Evolutionary conservation across 2,329 filamentous ascomycete genomes (phyloP), one percentile per base, ranked within the genome.

Genomic region (Allantophomopsis lycopodina): DNA sequence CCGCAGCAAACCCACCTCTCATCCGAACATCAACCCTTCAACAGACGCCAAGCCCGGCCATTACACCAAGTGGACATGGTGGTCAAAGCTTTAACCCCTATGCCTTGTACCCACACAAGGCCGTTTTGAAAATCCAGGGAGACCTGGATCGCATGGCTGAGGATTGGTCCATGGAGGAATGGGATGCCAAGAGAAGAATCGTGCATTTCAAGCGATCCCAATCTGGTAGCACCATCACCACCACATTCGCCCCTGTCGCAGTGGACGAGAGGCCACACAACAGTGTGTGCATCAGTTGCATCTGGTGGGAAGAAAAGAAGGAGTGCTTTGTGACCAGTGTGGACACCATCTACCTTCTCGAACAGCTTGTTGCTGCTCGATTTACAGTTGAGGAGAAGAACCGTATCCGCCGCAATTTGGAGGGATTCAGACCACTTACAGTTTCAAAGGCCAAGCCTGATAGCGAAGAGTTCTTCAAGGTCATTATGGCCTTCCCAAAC

Each of bases 371-470:
- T 7, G 84, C 73, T 0, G 77, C 79, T 35, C 75, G 85, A 20
- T 98, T 96, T 62, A 89, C 83, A 0, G 88, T 96, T 4, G 89
- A 96, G 57, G 91, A 96, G 66, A 98, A 96, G 75, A 98, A 98
- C 60, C 79, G 91, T 39, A 96, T 98, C 51, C 80, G 91, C 21
- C 79, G 91, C 46, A 98, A 98, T 54, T 68, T 98, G 28, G 91
- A 98, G 58, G 88, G 88, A 0, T 96, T 94, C 65, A 79, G 85
- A 30, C 91, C 91, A 1, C 63, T 86, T 47, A 98, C 91, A 0
- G 87, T 98, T 14, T 94, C 87, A 50, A 98, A 98, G 61, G 78
- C 79, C 42, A 94, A 94, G 62, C 56, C 78, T 1, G 89, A 96
- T 43, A 94, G 84, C 56, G 89, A 96, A 58, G 86, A 93, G 40